Conservation (phyloP, 345 rosid species). For the Citrus reticulata region DNA sequence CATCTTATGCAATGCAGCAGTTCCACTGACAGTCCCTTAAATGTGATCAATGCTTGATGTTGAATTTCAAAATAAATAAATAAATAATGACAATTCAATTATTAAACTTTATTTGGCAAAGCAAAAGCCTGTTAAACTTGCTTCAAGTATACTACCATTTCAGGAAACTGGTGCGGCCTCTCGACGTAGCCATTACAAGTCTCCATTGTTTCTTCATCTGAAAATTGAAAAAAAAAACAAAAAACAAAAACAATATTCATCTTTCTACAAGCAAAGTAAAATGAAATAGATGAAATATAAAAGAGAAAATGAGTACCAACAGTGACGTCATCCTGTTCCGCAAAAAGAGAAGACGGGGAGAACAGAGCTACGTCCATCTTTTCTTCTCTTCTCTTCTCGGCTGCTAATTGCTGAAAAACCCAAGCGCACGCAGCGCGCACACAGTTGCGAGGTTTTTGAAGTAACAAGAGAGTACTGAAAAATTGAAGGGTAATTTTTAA, state of each 20-base stretch:
- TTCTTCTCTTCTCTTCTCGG: not conserved
- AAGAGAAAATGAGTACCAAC: constrained; percentile 20
- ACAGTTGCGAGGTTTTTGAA: not conserved
- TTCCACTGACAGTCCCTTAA: not conserved
- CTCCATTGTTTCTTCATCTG: constrained; percentile 47
- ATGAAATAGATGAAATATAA: not conserved
- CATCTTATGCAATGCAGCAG: not conserved
- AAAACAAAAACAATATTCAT: not conserved
- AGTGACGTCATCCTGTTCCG: constrained; percentile 49
- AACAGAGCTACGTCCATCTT: constrained; percentile 89
- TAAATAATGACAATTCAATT: not conserved
- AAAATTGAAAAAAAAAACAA: not conserved
- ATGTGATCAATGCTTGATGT: not conserved
- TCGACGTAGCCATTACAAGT: constrained; percentile 58
- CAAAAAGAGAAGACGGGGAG: constrained; percentile 89
- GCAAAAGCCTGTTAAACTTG: not conserved
- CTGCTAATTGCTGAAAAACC: not conserved
- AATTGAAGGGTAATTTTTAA: no score
- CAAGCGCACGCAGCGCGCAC: not conserved
- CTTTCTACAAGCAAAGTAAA: not conserved
- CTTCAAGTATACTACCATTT: constrained; percentile 38
- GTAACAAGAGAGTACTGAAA: not conserved
- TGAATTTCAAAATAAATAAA: no score
- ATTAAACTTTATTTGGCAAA: not conserved
- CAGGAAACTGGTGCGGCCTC: constrained; percentile 83